These are phyloP conservation scores for Cicer arietinum DNA, from an alignment of 306 rosid species.

Conservation along the genomic window DNA sequence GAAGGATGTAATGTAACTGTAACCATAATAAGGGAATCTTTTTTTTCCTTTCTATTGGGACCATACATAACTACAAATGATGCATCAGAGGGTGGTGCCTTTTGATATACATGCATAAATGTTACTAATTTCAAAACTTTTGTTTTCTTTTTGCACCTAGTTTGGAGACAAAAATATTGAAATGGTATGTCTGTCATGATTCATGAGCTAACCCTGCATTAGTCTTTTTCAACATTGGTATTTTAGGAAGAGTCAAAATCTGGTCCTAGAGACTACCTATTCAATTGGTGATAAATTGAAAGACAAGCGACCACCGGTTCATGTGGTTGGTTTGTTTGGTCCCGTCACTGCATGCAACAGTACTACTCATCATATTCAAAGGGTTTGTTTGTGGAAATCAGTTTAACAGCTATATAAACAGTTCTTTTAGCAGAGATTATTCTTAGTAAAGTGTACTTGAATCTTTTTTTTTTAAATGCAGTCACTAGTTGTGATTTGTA, in stretches of 20 bases:
- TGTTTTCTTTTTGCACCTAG: conserved; percentile 34
- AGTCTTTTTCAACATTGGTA: conserved; percentile 42
- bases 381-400: conserved; percentile 13
- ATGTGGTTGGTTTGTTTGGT: conserved; percentile 27
- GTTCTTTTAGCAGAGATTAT: not conserved
- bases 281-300: conserved; percentile 30
- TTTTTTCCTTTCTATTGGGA: conserved; percentile 30
- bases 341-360: conserved; percentile 36
- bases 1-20: conserved; percentile 19
- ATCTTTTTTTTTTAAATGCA: conserved; percentile 14
- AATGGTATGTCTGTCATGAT: conserved; percentile 29
- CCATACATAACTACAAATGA: conserved; percentile 37
- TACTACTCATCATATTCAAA: conserved; percentile 40
- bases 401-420: conserved; percentile 2
- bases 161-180: conserved; percentile 46
- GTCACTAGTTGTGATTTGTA: not conserved
- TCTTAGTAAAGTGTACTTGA: conserved; percentile 6
- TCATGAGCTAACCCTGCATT: conserved; percentile 37
- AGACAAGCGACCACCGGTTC: conserved; percentile 29
- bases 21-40: conserved; percentile 47
- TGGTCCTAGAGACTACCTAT: conserved; percentile 16
- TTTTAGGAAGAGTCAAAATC: conserved; percentile 41
- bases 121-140: conserved; percentile 32
- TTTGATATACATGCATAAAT: conserved; percentile 42
- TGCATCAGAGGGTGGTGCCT: conserved; percentile 36